Evolutionary conservation across 441 rosid genomes (phyloP).

Genomic region (Kokia cookei): DNA sequence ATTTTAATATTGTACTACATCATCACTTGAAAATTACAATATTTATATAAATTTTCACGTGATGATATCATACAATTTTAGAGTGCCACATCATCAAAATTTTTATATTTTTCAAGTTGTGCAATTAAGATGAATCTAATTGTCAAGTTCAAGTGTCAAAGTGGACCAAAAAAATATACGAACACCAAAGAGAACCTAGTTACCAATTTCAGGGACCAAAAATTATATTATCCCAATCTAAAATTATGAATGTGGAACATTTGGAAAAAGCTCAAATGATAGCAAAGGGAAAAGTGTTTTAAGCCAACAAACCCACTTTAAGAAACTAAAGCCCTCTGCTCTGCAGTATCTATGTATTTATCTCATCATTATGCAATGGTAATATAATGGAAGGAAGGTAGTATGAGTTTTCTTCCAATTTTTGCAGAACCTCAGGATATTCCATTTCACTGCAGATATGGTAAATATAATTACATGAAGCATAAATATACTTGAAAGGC

Average conservation of each 20-base stretch:
- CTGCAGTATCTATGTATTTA: neutral
- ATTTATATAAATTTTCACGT: no score
- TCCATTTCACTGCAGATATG: neutral
- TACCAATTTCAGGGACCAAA: no score
- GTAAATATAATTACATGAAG: neutral
- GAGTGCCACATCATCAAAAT: no score
- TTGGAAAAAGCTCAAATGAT: neutral
- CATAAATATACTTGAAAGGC: neutral
- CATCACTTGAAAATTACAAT: no score
- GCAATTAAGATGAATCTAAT: no score
- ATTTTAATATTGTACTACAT: no score
- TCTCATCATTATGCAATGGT: neutral
- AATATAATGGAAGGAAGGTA: neutral
- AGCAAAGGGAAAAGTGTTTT: neutral
- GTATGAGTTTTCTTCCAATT: neutral
- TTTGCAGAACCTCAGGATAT: neutral
- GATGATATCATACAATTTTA: no score
- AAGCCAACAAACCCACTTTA: neutral
- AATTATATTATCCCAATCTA: no score
- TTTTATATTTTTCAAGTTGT: no score
- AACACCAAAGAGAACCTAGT: no score
- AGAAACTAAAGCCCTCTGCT: neutral
- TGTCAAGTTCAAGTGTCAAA: no score
- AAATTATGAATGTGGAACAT: neutral
- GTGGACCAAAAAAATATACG: no score